A percentile compares a stretch with the other conserved stretches of the same genome.
These are phyloP conservation scores for Ophiocordyceps unilateralis DNA, from an alignment of 2,329 filamentous ascomycete genomes.

Conservation along the genomic window DNA sequence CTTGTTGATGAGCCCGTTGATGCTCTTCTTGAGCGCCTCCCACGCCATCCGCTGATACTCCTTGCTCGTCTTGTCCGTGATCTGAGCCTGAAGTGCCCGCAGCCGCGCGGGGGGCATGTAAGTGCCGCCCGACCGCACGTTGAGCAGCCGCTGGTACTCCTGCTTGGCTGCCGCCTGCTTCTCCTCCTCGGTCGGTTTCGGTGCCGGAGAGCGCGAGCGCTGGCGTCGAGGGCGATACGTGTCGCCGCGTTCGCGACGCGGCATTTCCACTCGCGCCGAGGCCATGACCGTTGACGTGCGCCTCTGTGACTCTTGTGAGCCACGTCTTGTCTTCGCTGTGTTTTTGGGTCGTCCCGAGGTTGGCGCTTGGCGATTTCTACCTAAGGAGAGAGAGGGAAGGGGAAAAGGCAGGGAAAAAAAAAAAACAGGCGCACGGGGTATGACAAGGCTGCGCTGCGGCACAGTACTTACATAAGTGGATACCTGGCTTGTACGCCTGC, in stretches of 20 bases:
- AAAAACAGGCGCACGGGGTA: too few species aligned
- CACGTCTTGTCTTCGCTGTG: too few species aligned
- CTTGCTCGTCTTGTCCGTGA: conserved; percentile 89
- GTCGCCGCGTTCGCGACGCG: conserved; percentile 19
- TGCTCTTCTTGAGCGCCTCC: conserved; percentile 97
- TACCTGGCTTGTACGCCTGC: not conserved
- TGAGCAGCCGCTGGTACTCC: conserved; percentile 83
- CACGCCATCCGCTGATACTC: conserved; percentile 98
- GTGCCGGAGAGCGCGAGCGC: conserved; percentile 11
- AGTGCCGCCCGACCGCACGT: conserved; percentile 83
- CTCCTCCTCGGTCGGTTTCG: conserved; percentile 51
- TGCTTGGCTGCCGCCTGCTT: conserved; percentile 80
- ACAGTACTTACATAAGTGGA: too few species aligned
- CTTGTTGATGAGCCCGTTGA: conserved; percentile 98
- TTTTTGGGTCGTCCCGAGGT: too few species aligned
- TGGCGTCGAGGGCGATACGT: conserved; percentile 1
- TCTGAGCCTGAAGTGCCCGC: conserved; percentile 83
- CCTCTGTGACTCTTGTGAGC: too few species aligned
- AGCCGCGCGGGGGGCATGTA: conserved; percentile 90
- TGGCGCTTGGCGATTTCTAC: too few species aligned
- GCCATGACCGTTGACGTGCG: conserved; percentile 24
- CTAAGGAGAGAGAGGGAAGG: not conserved
- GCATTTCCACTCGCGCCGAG: conserved; percentile 24
- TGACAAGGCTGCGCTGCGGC: too few species aligned
- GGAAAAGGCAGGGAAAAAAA: not conserved